Conservation (phyloP, 225 moss, liverwort and hornwort genomes). For the Sphagnum tenellum region DNA sequence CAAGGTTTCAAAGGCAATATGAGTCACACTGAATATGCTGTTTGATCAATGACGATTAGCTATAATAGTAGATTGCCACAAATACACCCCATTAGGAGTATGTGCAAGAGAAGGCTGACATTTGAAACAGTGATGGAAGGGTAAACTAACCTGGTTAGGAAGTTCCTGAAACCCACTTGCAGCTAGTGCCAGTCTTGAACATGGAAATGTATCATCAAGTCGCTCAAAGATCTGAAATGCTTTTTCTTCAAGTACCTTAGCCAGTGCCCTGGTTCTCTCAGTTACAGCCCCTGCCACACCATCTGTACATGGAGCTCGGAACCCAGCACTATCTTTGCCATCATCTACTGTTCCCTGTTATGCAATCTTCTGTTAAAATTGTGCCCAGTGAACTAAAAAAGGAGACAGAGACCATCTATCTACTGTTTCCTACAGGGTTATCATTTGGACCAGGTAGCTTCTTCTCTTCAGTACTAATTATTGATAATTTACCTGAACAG, state of each 20-base stretch:
- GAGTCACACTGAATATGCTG: not conserved
- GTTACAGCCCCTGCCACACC: constrained; percentile 41
- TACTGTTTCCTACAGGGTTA: no score
- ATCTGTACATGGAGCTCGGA: constrained; percentile 10
- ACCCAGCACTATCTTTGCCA: constrained; percentile 10
- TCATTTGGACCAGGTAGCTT: no score
- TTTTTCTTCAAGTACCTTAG: constrained; percentile 63
- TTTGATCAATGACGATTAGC: not conserved
- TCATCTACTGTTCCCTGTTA: not conserved
- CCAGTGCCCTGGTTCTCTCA: constrained; percentile 57
- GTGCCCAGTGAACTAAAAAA: no score
- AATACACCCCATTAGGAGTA: not conserved
- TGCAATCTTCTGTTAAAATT: not conserved
- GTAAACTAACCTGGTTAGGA: constrained; percentile 43
- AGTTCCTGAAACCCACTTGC: constrained; percentile 84
- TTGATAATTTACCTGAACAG: no score
- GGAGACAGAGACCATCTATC: no score
- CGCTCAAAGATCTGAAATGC: constrained; percentile 52
- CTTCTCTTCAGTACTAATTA: no score
- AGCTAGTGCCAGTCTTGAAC: constrained; percentile 78
- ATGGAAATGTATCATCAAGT: constrained; percentile 71
- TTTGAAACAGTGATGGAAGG: no score
- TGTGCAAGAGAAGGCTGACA: no score
- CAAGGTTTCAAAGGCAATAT: not conserved
- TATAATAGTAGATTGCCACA: not conserved